Evolutionary conservation across 116 monocot genomes (phyloP).

Genomic region (Trichopus zeylanicus): DNA sequence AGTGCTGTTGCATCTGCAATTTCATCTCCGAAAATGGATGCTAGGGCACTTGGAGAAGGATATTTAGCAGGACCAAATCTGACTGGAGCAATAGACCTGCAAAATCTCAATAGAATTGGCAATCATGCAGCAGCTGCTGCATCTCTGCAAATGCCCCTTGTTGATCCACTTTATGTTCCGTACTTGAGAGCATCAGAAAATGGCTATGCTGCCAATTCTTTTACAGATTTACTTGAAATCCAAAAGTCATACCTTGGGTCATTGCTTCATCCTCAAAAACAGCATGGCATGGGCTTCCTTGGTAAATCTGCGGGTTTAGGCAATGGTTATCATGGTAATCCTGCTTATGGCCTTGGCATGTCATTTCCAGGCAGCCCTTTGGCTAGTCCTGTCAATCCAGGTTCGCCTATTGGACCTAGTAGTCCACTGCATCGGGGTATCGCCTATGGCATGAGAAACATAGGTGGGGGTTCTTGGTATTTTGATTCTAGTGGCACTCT

Average conservation of each 20-base stretch:
- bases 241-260: constrained; percentile 47
- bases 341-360: constrained; percentile 23
- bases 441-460: constrained; percentile 32
- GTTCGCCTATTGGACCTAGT: constrained; percentile 32
- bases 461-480: constrained; percentile 34
- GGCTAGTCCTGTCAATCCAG: constrained; percentile 28
- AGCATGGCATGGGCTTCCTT: constrained; percentile 21
- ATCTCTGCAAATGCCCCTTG: constrained; percentile 20
- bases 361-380: constrained; percentile 38
- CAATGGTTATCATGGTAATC: constrained; percentile 36
- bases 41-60: too few relatives aligned
- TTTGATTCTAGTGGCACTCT: constrained; percentile 16
- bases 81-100: constrained; percentile 5
- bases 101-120: neutral
- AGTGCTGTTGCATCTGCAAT: too few relatives aligned
- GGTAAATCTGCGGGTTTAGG: constrained; percentile 27
- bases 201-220: constrained; percentile 30
- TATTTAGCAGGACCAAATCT: too few relatives aligned
- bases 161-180: constrained; percentile 40
- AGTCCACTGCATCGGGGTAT: constrained; percentile 37
- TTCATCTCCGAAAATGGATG: too few relatives aligned
- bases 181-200: constrained; percentile 37
- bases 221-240: constrained; percentile 29
- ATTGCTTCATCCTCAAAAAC: constrained; percentile 35
- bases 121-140: constrained; percentile 4